Conservation (phyloP, 1,284 basidiomycete genomes). For the Tylopilus orsonianus region DNA sequence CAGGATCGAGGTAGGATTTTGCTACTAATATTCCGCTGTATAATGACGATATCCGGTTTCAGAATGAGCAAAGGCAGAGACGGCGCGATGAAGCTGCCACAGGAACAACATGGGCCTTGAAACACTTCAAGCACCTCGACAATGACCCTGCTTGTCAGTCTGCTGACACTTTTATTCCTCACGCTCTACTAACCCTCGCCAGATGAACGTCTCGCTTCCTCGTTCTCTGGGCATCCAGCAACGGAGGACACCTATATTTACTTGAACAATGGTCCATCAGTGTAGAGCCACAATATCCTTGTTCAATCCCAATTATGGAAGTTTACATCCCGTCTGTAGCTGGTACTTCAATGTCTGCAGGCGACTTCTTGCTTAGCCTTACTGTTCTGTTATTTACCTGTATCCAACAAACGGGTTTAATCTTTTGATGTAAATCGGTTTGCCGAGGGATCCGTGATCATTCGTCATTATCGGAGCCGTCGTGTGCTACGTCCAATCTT, state of each 20-base stretch:
- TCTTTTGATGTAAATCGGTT: background rate
- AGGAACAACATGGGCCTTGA: conserved; percentile 73
- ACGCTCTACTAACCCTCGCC: conserved; percentile 3
- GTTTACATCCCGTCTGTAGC: conserved; percentile 8
- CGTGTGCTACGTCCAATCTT: background rate
- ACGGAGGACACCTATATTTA: conserved; percentile 71
- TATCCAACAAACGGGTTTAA: conserved; percentile 21
- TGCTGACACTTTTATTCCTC: background rate
- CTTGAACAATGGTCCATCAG: conserved; percentile 48
- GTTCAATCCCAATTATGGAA: conserved; percentile 2
- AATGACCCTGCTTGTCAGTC: conserved; percentile 70
- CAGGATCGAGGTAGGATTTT: conserved; percentile 75
- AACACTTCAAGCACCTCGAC: conserved; percentile 72
- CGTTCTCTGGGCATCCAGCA: conserved; percentile 49
- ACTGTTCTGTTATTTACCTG: conserved; percentile 13
- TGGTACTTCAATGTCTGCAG: conserved; percentile 12
- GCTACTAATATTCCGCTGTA: background rate
- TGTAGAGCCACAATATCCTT: conserved; percentile 17
- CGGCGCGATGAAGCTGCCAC: conserved; percentile 81
- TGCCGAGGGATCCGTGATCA: conserved; percentile 1
- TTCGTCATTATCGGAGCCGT: conserved; percentile 8
- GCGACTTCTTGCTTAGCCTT: conserved; percentile 24
- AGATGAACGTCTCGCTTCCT: conserved; percentile 63
- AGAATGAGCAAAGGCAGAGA: conserved; percentile 92
- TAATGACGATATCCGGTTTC: background rate